phyloP scores from a whole-genome alignment of 202 grass and related monocot species.

The Carex sylvatica region DNA sequence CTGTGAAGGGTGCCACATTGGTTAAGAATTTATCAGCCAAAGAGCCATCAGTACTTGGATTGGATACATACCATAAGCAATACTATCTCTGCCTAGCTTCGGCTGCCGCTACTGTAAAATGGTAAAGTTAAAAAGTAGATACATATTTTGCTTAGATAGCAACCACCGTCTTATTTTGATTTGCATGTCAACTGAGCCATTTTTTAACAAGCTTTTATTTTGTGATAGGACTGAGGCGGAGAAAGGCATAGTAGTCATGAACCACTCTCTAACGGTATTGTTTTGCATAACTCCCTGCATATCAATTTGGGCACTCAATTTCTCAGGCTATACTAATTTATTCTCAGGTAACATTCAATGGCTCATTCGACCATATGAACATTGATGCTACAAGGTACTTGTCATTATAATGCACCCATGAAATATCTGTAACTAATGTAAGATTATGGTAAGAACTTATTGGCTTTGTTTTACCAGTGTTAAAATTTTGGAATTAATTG shows the following conservation, averaged over 20 bases:
- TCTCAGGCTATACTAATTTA: conserved; percentile 21
- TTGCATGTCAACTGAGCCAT: conserved; percentile 11
- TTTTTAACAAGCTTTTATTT: conserved; percentile 4
- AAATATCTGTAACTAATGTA: background rate
- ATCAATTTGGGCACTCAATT: conserved; percentile 22
- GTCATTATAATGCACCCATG: background rate
- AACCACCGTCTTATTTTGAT: background rate
- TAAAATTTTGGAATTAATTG: conserved; percentile 95
- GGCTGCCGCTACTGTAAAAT: conserved; percentile 82
- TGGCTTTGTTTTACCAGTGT: conserved; percentile 47
- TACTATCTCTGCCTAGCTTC: conserved; percentile 98
- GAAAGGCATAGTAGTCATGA: conserved; percentile 86
- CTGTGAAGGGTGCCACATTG: conserved; percentile 64
- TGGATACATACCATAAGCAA: conserved; percentile 85
- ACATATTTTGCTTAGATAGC: conserved; percentile 9
- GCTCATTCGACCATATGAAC: conserved; percentile 95
- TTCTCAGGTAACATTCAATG: conserved; percentile 86
- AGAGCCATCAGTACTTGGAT: conserved; percentile 87
- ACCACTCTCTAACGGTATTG: conserved; percentile 74
- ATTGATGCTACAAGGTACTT: conserved; percentile 90
- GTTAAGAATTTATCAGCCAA: conserved; percentile 91
- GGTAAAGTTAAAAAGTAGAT: conserved; percentile 35
- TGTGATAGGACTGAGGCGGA: conserved; percentile 89
- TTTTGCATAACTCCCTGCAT: background rate
- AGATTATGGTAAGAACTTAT: background rate